A percentile compares a stretch with the other conserved stretches of the same genome.
phyloP scores from a whole-genome alignment of 371 early-diverging fungal species.

The Quaeritorhiza haematococci region DNA sequence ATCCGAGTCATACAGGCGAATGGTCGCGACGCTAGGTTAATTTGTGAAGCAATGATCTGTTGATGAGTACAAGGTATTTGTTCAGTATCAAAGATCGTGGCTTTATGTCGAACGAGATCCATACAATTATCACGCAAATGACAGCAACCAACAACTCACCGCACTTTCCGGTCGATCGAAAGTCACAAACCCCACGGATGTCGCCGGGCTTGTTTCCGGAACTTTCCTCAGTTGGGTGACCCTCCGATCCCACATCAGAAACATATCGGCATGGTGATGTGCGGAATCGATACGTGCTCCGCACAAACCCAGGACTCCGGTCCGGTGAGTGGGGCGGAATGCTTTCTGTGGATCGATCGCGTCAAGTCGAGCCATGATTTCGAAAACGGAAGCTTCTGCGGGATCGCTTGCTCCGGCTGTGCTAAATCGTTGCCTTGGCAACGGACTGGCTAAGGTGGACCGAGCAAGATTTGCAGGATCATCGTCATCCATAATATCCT shows the following conservation, averaged over 20 bases:
- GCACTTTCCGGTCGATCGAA: slow-evolving; percentile 61
- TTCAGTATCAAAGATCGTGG: no score
- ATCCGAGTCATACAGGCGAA: slow-evolving; percentile 63
- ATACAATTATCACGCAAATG: no score
- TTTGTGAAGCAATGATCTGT: slow-evolving; percentile 45
- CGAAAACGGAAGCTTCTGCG: neutral
- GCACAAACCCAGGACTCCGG: slow-evolving; percentile 33
- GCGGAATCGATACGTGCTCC: slow-evolving; percentile 66
- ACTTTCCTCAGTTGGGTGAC: slow-evolving; percentile 51
- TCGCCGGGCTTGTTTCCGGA: slow-evolving; percentile 50
- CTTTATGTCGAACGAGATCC: no score
- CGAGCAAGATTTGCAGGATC: no score
- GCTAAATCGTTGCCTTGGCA: neutral
- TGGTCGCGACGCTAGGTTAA: slow-evolving; percentile 62
- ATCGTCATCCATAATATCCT: no score
- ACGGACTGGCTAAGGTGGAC: neutral
- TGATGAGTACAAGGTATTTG: neutral
- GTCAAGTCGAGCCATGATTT: slow-evolving; percentile 23
- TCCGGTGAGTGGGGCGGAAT: slow-evolving; percentile 31
- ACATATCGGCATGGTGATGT: slow-evolving; percentile 58
- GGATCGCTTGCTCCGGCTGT: neutral
- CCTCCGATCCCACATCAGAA: slow-evolving; percentile 54
- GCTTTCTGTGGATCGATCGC: slow-evolving; percentile 17
- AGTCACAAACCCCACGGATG: slow-evolving; percentile 73
- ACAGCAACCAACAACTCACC: slow-evolving; percentile 11